Conservation (phyloP, 768 basidiomycete genomes). For the Suillus decipiens region DNA sequence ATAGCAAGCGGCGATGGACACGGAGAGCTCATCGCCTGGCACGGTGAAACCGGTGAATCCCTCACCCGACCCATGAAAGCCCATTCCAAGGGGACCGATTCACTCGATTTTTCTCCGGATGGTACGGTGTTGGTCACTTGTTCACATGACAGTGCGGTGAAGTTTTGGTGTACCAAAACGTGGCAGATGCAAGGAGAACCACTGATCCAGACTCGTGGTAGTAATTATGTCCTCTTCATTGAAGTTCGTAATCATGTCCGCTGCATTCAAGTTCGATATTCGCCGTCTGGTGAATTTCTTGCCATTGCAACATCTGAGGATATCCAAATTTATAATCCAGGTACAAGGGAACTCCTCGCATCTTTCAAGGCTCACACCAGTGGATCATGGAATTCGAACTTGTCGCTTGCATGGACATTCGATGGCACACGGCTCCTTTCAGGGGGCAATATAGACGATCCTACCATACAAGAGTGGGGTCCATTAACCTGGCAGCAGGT, state of each 20-base stretch:
- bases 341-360: neutral
- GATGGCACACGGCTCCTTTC: no score
- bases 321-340: neutral
- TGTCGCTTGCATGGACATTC: neutral
- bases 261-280: neutral
- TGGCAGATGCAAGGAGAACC: neutral
- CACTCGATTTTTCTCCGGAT: neutral
- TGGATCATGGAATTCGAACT: neutral
- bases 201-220: neutral
- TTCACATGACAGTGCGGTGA: neutral
- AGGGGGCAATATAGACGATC: no score
- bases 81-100: neutral
- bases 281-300: neutral
- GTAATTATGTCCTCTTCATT: fast-evolving
- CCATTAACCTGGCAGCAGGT: no score
- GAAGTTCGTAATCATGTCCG: fast-evolving
- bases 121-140: neutral
- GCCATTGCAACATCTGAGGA: neutral
- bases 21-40: neutral
- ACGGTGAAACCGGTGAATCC: neutral
- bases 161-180: neutral
- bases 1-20: neutral
- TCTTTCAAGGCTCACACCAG: neutral
- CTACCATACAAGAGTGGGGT: no score
- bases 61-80: neutral